Percentiles rank a stretch among this genome's conserved stretches.
Evolutionary conservation across 2,329 filamentous ascomycete species (phyloP).

Genomic region (Aspergillus amoenus): DNA sequence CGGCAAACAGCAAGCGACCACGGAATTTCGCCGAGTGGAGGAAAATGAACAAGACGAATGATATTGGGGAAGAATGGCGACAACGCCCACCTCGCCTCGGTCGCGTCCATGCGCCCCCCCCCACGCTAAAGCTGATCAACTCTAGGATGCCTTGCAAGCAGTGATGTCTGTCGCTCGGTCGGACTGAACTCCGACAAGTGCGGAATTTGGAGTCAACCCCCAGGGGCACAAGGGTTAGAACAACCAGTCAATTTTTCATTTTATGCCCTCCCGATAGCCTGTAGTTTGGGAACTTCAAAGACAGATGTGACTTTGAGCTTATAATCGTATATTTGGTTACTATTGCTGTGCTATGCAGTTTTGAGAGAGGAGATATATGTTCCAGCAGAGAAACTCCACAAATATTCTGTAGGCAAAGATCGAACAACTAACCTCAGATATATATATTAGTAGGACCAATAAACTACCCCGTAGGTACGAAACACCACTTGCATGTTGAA

Average conservation of each 20-base stretch:
- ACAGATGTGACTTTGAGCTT: too few species aligned
- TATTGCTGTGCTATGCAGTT: too few species aligned
- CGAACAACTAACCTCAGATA: too few species aligned
- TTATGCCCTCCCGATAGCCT: too few species aligned
- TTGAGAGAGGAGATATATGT: too few species aligned
- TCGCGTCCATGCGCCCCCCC: not conserved
- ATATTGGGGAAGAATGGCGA: conserved; percentile 1
- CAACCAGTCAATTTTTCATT: not conserved
- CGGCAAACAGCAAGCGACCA: not conserved
- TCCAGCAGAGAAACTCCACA: too few species aligned
- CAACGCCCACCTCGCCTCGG: not conserved
- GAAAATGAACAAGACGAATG: not conserved
- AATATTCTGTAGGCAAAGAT: too few species aligned
- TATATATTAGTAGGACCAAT: too few species aligned
- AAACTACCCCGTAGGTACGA: too few species aligned
- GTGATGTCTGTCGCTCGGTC: not conserved
- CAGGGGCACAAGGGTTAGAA: not conserved
- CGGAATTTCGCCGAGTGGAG: conserved; percentile 10
- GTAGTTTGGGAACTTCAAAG: too few species aligned
- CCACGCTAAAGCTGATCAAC: conserved; percentile 3
- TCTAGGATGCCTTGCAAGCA: not conserved
- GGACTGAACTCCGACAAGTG: conserved; percentile 1
- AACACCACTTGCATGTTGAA: too few species aligned
- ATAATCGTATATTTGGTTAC: too few species aligned
- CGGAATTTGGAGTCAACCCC: not conserved